phyloP scores from a whole-genome alignment of 1,139 yeast genomes.

The Pichia sp. region DNA sequence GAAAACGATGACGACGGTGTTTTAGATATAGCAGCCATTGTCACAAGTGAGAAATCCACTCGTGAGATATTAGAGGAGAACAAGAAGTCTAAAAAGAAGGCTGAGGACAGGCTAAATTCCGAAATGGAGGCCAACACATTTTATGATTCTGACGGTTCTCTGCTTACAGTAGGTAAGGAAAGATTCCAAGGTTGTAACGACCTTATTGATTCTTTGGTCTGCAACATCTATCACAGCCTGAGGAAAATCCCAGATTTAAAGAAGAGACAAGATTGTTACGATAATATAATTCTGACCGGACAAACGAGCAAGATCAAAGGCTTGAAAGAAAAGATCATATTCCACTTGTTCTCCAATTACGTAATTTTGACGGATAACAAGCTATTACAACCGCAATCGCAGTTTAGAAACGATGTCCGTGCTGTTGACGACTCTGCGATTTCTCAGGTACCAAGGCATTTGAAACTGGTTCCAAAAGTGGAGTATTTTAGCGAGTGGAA shows the following conservation, averaged over 20 bases:
- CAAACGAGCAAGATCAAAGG: conserved; percentile 73
- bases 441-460: conserved; percentile 70
- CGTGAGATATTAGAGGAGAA: conserved; percentile 57
- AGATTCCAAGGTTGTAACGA: conserved; percentile 73
- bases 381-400: conserved; percentile 24
- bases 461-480: conserved; percentile 67
- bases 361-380: conserved; percentile 41
- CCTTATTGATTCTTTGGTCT: conserved; percentile 52
- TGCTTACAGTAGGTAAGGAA: conserved; percentile 71
- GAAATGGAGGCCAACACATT: conserved; percentile 67
- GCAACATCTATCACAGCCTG: conserved; percentile 51
- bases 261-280: conserved; percentile 82
- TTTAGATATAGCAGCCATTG: conserved; percentile 86
- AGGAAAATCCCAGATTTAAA: conserved; percentile 57
- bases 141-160: conserved; percentile 51
- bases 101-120: conserved; percentile 42
- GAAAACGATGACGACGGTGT: conserved; percentile 59
- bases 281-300: conserved; percentile 76
- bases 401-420: conserved; percentile 30
- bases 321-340: conserved; percentile 63
- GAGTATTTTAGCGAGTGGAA: conserved; percentile 98
- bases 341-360: conserved; percentile 50
- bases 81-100: conserved; percentile 35
- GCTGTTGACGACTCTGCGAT: conserved; percentile 26
- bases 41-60: conserved; percentile 63